Evolutionary conservation across 2,329 filamentous ascomycete genomes (phyloP).

Genomic region (Plectosphaerella plurivora): DNA sequence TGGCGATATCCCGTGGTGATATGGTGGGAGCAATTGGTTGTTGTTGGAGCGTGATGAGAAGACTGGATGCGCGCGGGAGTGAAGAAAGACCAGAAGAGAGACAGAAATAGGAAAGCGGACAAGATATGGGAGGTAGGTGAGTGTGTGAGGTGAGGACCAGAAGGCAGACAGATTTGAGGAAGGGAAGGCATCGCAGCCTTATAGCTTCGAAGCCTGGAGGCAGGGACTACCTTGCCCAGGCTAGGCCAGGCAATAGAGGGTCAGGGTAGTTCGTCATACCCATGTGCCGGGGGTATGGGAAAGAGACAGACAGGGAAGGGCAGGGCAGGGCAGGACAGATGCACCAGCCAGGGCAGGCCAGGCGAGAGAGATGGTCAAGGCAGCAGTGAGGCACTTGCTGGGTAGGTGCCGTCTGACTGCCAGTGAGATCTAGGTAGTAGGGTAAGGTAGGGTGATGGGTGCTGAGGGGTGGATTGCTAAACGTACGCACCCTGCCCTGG

Average conservation of each 20-base stretch:
- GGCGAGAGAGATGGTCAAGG: not conserved
- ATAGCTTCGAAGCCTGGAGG: constrained; percentile 41
- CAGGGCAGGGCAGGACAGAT: too few species aligned
- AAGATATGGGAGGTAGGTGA: constrained; percentile 12
- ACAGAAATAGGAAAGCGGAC: constrained; percentile 14
- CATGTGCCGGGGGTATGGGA: constrained; percentile 21
- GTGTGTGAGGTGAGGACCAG: constrained; percentile 8
- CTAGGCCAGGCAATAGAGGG: too few species aligned
- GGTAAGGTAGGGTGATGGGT: not conserved
- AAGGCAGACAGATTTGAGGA: constrained; percentile 18
- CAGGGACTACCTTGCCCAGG: constrained; percentile 3
- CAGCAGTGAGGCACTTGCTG: not conserved
- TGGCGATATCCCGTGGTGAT: not conserved
- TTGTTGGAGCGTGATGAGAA: not conserved
- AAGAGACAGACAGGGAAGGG: constrained; percentile 8
- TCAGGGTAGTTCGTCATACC: constrained; percentile 15
- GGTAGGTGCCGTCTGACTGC: not conserved
- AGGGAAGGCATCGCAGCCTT: constrained; percentile 49
- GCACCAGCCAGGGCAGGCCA: constrained; percentile 7
- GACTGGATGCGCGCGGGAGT: not conserved
- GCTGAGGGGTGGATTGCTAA: not conserved
- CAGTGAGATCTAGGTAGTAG: constrained; percentile 1
- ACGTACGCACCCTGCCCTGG: not conserved
- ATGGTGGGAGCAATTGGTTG: not conserved
- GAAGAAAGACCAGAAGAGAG: constrained; percentile 19